Conservation (phyloP, 2,329 filamentous ascomycete species). For the Mycogone perniciosa region DNA sequence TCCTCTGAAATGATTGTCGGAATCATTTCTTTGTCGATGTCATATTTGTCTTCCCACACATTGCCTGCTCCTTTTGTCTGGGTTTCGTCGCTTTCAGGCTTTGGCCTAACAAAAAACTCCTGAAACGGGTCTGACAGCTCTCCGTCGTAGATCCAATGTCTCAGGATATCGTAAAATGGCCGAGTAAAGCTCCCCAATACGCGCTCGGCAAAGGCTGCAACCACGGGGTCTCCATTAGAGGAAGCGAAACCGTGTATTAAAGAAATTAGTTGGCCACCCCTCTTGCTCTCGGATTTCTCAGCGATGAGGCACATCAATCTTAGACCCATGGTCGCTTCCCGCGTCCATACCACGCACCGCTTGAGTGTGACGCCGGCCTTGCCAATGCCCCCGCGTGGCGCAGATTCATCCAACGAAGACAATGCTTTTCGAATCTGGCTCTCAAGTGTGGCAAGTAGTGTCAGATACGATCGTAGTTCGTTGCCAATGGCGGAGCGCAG, state of each 20-base stretch:
- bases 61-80: constrained; percentile 65
- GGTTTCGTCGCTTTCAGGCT: constrained; percentile 48
- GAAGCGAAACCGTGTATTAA: constrained; percentile 90
- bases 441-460: constrained; percentile 85
- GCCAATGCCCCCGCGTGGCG: constrained; percentile 64
- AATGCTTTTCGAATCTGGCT: constrained; percentile 83
- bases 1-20: constrained; percentile 89
- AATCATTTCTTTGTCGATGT: constrained; percentile 76
- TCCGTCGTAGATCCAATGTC: constrained; percentile 97
- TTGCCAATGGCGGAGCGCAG: constrained; percentile 77
- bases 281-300: constrained; percentile 75
- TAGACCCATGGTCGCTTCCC: constrained; percentile 92
- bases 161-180: constrained; percentile 93
- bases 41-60: constrained; percentile 98
- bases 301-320: constrained; percentile 91
- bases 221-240: constrained; percentile 91
- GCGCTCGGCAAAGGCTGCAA: constrained; percentile 86
- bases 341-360: constrained; percentile 92
- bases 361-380: constrained; percentile 91
- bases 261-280: constrained; percentile 86
- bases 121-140: constrained; percentile 93
- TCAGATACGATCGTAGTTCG: constrained; percentile 84
- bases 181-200: constrained; percentile 79
- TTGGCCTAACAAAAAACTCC: constrained; percentile 92
- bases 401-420: constrained; percentile 61